A percentile compares a stretch with the other conserved stretches of the same genome.
These are phyloP conservation scores for Pseudocercospora crystallina DNA, from an alignment of 2,329 filamentous ascomycete species.

Conservation along the genomic window DNA sequence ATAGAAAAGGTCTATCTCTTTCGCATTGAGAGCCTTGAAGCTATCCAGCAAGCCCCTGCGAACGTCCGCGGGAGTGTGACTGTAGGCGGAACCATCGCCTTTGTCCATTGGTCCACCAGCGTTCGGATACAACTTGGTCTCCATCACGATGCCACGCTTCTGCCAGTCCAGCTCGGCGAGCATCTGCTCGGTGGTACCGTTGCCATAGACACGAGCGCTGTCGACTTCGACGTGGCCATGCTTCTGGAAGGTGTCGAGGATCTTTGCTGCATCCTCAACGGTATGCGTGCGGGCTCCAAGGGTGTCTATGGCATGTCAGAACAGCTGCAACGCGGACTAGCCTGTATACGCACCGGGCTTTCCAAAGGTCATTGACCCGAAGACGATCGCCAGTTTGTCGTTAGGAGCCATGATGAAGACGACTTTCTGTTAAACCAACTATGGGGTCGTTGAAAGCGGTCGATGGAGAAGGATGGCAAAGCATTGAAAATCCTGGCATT, in stretches of 20 bases:
- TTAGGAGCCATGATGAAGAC: constrained; percentile 25
- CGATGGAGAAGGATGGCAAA: too few relatives aligned
- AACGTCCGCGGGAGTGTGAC: constrained; percentile 39
- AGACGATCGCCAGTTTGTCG: too few relatives aligned
- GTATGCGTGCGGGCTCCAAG: constrained; percentile 27
- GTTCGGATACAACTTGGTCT: constrained; percentile 31
- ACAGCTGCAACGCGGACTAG: too few relatives aligned
- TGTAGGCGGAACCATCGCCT: not conserved
- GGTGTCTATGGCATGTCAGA: too few relatives aligned
- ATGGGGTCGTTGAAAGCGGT: too few relatives aligned
- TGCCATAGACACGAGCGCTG: constrained; percentile 30
- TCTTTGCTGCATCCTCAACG: constrained; percentile 19
- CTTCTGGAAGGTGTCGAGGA: constrained; percentile 31
- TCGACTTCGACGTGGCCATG: constrained; percentile 34
- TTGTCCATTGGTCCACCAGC: constrained; percentile 13
- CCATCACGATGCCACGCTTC: constrained; percentile 29
- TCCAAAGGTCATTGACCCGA: constrained; percentile 28
- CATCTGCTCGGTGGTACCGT: constrained; percentile 28
- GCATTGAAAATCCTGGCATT: too few relatives aligned
- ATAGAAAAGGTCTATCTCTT: constrained; percentile 74
- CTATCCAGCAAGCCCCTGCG: constrained; percentile 63
- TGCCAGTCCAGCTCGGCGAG: constrained; percentile 32
- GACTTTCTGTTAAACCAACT: constrained; percentile 23
- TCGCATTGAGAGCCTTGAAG: constrained; percentile 67
- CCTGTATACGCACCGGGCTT: constrained; percentile 3